Evolutionary conservation across 2,329 filamentous ascomycete species (phyloP).

Genomic region (Ophiocordyceps polyrhachis-furcata): DNA sequence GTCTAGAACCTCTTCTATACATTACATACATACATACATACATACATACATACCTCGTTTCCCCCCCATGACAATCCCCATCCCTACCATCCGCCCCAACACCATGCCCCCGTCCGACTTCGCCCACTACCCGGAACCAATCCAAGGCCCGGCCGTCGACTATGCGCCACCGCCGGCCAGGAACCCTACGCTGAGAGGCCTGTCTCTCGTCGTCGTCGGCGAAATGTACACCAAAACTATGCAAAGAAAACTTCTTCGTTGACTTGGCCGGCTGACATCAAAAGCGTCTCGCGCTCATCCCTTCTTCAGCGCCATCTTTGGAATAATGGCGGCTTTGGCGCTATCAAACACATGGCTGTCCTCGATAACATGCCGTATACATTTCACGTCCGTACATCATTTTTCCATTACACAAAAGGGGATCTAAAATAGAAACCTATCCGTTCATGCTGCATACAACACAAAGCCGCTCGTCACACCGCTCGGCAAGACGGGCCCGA

Average conservation of each 20-base stretch:
- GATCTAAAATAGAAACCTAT: no score
- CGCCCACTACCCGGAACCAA: slow-evolving; percentile 22
- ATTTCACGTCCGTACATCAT: slow-evolving; percentile 33
- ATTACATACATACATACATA: no score
- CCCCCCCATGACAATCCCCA: not conserved
- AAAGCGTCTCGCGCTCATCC: slow-evolving; percentile 40
- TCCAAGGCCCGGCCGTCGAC: slow-evolving; percentile 17
- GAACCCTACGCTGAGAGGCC: slow-evolving; percentile 54
- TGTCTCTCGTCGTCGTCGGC: slow-evolving; percentile 25
- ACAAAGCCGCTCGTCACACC: slow-evolving; percentile 39
- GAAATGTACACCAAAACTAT: no score
- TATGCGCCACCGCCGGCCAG: slow-evolving; percentile 23
- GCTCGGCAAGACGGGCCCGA: slow-evolving; percentile 17
- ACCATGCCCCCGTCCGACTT: slow-evolving; percentile 15
- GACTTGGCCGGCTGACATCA: not conserved
- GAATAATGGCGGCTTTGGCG: slow-evolving; percentile 43
- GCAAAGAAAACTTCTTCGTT: not conserved
- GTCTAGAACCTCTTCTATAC: no score
- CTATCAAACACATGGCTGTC: slow-evolving; percentile 24
- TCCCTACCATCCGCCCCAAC: not conserved
- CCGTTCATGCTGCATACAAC: no score
- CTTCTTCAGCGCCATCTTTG: slow-evolving; percentile 48
- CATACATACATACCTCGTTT: no score
- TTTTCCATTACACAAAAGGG: no score
- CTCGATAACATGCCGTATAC: slow-evolving; percentile 25